These are phyloP conservation scores for Boechera divaricarpa DNA, from an alignment of 345 rosid species.

Conservation along the genomic window DNA sequence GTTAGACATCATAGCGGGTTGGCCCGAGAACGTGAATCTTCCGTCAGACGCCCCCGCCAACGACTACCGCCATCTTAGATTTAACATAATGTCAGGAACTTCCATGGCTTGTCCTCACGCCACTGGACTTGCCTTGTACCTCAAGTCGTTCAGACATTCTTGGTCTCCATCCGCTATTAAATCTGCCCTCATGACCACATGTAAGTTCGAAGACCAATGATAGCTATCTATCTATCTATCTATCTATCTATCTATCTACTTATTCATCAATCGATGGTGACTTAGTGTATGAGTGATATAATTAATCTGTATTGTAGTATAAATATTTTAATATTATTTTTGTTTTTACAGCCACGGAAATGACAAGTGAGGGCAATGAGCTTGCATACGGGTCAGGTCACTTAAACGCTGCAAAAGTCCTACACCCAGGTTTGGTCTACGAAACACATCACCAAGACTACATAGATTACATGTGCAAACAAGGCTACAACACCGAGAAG, in stretches of 20 bases:
- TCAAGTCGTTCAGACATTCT: constrained; percentile 49
- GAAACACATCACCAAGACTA: constrained; percentile 48
- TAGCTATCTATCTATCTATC: not conserved
- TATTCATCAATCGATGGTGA: too few relatives aligned
- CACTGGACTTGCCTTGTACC: constrained; percentile 54
- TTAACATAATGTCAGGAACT: constrained; percentile 55
- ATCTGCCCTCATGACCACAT: constrained; percentile 71
- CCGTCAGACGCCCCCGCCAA: not conserved
- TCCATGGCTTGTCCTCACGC: constrained; percentile 70
- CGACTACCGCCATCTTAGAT: constrained; percentile 45
- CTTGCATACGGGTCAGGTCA: constrained; percentile 63
- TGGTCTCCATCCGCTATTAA: constrained; percentile 71
- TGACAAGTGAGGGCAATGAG: constrained; percentile 33
- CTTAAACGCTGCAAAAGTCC: constrained; percentile 54
- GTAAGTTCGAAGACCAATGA: constrained; percentile 38
- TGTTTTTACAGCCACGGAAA: constrained; percentile 31
- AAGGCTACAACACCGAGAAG: constrained; percentile 37
- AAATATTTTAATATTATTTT: not conserved
- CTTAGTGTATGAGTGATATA: too few relatives aligned
- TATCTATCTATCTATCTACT: not conserved
- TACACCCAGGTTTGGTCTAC: constrained; percentile 49
- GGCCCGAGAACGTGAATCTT: constrained; percentile 32
- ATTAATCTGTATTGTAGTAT: not conserved
- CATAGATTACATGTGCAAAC: constrained; percentile 50
- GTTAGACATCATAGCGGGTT: constrained; percentile 40